Conservation (phyloP, 2,329 filamentous ascomycete species). For the Epichloe glyceriae region DNA sequence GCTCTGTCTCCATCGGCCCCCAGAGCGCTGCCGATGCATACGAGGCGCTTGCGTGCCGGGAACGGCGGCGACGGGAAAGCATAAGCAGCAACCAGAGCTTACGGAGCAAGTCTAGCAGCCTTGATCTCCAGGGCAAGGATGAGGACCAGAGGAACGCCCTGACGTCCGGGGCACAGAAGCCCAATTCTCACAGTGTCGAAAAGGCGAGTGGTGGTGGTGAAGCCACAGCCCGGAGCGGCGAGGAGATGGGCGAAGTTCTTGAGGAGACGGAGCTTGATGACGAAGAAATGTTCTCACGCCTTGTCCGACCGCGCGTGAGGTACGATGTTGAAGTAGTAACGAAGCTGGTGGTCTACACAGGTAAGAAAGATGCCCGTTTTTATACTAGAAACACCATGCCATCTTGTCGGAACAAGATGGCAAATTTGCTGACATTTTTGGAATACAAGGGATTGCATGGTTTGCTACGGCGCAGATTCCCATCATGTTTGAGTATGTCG, state of each 20-base stretch:
- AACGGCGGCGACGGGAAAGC: constrained; percentile 45
- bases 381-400: too few relatives aligned
- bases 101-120: constrained; percentile 29
- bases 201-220: constrained; percentile 66
- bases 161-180: constrained; percentile 33
- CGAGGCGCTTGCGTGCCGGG: constrained; percentile 84
- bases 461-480: constrained; percentile 66
- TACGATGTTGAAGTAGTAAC: constrained; percentile 99
- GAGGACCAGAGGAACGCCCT: constrained; percentile 26
- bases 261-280: constrained; percentile 46
- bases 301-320: constrained; percentile 76
- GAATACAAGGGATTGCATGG: constrained; percentile 59
- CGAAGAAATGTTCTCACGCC: constrained; percentile 67
- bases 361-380: constrained; percentile 29
- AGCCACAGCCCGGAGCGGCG: constrained; percentile 23
- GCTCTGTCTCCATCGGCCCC: constrained; percentile 80
- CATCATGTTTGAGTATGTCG: constrained; percentile 53
- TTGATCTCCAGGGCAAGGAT: constrained; percentile 27
- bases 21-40: constrained; percentile 95
- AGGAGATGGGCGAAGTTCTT: constrained; percentile 1
- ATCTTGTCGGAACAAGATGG: too few relatives aligned
- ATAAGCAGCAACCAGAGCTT: constrained; percentile 37
- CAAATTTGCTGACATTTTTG: background rate
- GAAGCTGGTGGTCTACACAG: constrained; percentile 87
- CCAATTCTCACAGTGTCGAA: constrained; percentile 50